phyloP scores from a whole-genome alignment of 129 eudicot genomes.

The Silybum marianum region DNA sequence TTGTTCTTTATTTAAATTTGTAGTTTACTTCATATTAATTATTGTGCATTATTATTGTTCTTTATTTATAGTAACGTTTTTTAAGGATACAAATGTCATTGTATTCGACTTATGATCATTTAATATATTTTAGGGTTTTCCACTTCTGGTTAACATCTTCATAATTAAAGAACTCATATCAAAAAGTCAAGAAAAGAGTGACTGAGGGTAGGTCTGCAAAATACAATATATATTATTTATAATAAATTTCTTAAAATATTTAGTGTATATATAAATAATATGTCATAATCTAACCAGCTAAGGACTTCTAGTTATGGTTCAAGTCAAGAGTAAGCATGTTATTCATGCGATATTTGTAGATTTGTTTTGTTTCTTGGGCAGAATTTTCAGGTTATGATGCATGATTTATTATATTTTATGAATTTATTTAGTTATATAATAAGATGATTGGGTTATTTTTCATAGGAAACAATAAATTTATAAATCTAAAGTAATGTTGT shows the following conservation, averaged over 20 bases:
- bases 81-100: slow-evolving; percentile 16
- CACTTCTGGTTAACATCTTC: not conserved
- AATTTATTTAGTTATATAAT: no score
- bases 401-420: not conserved
- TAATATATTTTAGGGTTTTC: not conserved
- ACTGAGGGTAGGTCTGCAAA: not conserved
- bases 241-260: no score
- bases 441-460: not conserved
- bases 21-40: not conserved
- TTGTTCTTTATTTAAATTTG: not conserved
- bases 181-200: slow-evolving; percentile 22
- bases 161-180: not conserved
- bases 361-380: not conserved
- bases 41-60: not conserved
- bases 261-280: not conserved
- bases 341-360: not conserved
- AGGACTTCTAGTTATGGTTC: not conserved
- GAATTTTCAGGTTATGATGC: not conserved
- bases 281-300: not conserved
- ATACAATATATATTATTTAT: not conserved
- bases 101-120: slow-evolving; percentile 4
- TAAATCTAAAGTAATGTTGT: no score
- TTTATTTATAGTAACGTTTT: not conserved
- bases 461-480: no score
- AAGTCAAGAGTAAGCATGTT: not conserved